Conservation (phyloP, 1,139 yeast genomes). For the Petasospora fabianii region DNA sequence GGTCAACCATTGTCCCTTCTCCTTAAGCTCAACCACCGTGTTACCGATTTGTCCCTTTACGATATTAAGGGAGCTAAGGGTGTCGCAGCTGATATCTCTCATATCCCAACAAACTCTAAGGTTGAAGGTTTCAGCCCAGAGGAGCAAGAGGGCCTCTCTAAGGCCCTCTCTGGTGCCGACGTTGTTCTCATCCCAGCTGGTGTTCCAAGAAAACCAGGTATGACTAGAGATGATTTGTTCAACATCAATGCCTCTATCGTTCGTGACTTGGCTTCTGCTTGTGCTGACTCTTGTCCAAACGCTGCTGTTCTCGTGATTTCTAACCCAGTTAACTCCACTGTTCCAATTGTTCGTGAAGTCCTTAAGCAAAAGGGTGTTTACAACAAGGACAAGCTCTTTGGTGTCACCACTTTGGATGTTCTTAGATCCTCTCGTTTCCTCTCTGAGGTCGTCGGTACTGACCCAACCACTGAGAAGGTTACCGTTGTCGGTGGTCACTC, state of each 20-base stretch:
- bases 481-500: conserved; percentile 97
- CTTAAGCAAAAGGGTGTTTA: conserved; percentile 81
- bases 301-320: conserved; percentile 88
- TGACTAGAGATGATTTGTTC: conserved; percentile 98
- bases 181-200: conserved; percentile 97
- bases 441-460: conserved; percentile 46
- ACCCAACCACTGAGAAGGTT: conserved; percentile 70
- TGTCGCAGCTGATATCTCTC: conserved; percentile 94
- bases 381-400: conserved; percentile 89
- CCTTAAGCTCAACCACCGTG: conserved; percentile 82
- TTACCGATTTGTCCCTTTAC: conserved; percentile 80
- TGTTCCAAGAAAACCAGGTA: conserved; percentile 99
- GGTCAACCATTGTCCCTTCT: conserved; percentile 96
- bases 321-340: conserved; percentile 98
- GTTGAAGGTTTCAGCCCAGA: conserved; percentile 87
- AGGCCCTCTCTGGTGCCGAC: conserved; percentile 76
- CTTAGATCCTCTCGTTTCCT: conserved; percentile 93
- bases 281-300: conserved; percentile 82
- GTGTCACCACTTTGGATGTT: conserved; percentile 95
- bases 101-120: conserved; percentile 83
- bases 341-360: conserved; percentile 96
- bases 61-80: conserved; percentile 96
- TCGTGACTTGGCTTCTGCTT: conserved; percentile 84
- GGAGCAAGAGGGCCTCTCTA: conserved; percentile 66
- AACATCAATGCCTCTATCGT: conserved; percentile 96